Conservation (phyloP, 2,329 filamentous ascomycete species). For the Trichoderma sp. region DNA sequence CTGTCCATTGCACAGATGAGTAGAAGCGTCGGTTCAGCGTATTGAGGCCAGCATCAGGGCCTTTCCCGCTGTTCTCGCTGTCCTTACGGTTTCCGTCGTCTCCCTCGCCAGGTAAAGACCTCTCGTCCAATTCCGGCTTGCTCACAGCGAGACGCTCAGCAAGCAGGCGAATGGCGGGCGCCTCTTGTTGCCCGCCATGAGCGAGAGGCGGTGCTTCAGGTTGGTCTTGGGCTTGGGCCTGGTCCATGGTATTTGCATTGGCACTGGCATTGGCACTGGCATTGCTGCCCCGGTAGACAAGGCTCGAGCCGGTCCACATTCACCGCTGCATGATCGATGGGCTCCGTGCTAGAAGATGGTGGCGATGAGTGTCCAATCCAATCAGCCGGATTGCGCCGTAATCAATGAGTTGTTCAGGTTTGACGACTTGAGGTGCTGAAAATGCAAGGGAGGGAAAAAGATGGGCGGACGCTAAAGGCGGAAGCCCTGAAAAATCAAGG, state of each 20-base stretch:
- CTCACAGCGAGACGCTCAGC: background rate
- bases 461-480: background rate
- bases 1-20: conserved; percentile 51
- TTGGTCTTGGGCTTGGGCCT: background rate
- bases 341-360: background rate
- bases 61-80: background rate
- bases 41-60: background rate
- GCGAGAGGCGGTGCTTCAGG: background rate
- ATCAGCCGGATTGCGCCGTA: background rate
- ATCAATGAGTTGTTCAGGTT: background rate
- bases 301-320: conserved; percentile 7
- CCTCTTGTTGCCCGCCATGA: background rate
- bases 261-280: background rate
- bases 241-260: background rate
- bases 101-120: background rate
- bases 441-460: background rate
- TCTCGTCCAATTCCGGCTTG: background rate
- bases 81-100: background rate
- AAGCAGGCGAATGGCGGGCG: background rate
- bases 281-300: conserved; percentile 14
- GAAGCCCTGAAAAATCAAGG: background rate
- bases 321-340: conserved; percentile 9
- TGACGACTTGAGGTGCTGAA: background rate
- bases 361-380: background rate
- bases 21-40: conserved; percentile 33